Base-by-base conservation (phyloP, 2,329 filamentous ascomycete species). In the Lithohypha guttulata region DNA sequence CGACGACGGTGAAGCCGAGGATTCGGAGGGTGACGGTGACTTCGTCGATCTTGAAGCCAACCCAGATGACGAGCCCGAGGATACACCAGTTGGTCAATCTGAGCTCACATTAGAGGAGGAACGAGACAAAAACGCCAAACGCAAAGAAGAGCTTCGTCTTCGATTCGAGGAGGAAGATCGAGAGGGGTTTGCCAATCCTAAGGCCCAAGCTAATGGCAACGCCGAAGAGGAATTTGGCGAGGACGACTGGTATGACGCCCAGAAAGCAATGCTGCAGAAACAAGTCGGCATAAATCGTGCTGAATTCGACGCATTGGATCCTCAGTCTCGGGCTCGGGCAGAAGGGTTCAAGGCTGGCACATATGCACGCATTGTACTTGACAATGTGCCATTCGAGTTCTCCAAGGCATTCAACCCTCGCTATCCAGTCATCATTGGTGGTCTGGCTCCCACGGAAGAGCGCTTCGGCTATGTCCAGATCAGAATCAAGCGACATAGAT, bases 191-290 rank as follows among this genome's bases (percentile, higher is more conserved):
- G 63, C 56, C 5, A 77, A 83, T 53, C 93, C 93, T 55, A 85
- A 91, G 61, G 93, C 93, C 56, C 79, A 81, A 8, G 77, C 74
- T 20, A 79, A 72, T 22, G 71, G 71, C 2, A 68, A 77, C 4
- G 77, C 89, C 38, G 68, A 76, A 42, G n/a, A n/a, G n/a, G 81
- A 93, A 55, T 96, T 93, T 54, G 91, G 87, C 37, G 91, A 98
- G 61, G 91, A 98, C 57, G 84, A 98, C 41, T 98, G 93, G 93
- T 98, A 98, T 58, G 91, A 96, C 56, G 77, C 83, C 19, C 91
- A 98, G 58, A 98, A 98, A 65, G 84, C 91, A 21, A 73, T 82
- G 58, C 79, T 98, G 43, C 84, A 95, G 62, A 95, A 94, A 63
- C 91, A 98, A 60, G 73, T 91, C 47, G 84, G 93, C 54, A 95